Base-by-base conservation (phyloP, 2,329 filamentous ascomycete genomes). In the Fonsecaea erecta region DNA sequence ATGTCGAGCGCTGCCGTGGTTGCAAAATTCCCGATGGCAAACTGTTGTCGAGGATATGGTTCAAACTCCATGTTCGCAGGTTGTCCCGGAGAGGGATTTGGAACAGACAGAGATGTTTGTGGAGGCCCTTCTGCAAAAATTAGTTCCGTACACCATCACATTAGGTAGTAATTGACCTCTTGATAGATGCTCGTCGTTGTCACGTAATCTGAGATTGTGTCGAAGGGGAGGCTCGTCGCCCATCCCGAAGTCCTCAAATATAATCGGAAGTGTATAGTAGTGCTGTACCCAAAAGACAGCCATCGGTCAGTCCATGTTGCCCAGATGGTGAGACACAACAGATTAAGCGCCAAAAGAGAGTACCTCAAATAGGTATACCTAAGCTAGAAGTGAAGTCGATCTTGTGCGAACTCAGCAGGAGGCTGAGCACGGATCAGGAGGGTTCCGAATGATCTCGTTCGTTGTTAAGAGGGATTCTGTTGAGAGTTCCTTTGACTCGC, bases 191-290 rank as follows among this genome's bases (percentile, higher is more conserved):
- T 90, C 74, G 81, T 97, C 2, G 78, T 80, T 11, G 95, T 90
- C 79, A 96, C 92, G 78, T 85, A 92, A 73, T 74, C 77, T 1
- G 88, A 93, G 74, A 91, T 96, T 51, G 84, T 88, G 14, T 75
- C 75, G 55, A 55, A 54, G 58, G 32, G 59, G 62, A 46, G 68
- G 65, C 26, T 65, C 70, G 57, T 73, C 71, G 58, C 62, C 69
- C 73, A 74, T 75, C 18, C 67, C 71, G 66, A 69, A 65, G 62
- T 71, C 67, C 63, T 74, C 73, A 65, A 74, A 68, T 64, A 74
- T 72, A 52, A 75, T 68, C 14, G 73, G 72, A 46, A 75, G 64
- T 14, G 72, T 70, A 48, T 70, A 71, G 62, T 71, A 74, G 54
- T 73, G 71, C 63, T 73, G 73, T 46, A 75, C 67, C 71, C 72